Evolutionary conservation across 164 flowering plant species (phyloP), one percentile per base, ranked within the genome.

Genomic region (Macadamia tetraphylla): DNA sequence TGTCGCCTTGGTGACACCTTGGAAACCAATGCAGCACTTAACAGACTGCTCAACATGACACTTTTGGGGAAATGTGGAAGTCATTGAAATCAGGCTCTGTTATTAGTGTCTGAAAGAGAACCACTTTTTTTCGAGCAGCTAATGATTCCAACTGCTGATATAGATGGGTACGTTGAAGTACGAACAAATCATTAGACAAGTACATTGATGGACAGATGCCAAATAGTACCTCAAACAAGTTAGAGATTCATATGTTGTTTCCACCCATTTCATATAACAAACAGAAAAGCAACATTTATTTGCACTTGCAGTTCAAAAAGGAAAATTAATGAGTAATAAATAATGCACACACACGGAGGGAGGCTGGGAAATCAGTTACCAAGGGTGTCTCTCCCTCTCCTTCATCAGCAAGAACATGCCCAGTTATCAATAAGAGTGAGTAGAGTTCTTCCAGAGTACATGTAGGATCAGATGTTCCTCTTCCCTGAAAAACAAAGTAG

Each of bases 371-470:
- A 70, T 9, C 40, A 73, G 12, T 71, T 86, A 94, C 99, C 94
- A 80, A 66, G 30, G 97, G 95, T 32, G 89, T 88, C 75, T 94
- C 99, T 77, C 99, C 99, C 68, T 85, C 90, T 63, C 95, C 98
- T 72, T 85, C 88, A 77, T 94, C 99, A 3, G 97, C 92, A 67
- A 94, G 81, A 74, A 92, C 92, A 81, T 94, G 99, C n/a, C 99
- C 99, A 68, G 84, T 70, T 63, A 94, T 83, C 57, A 94, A 76
- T 53, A 94, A 74, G 40, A 94, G 82, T 66, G 96, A 90, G 76
- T 90, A 92, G 52, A 94, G 81, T 76, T 92, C 99, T 75, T 94
- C 99, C 77, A 94, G 73, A 61, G 80, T 82, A 69, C 82, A 79
- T 67, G 92, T 90, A 62, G 86, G 92, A 82, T 88, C 90, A 65